These are phyloP conservation scores for Neopestalotiopsis sp. DNA, from an alignment of 2,329 filamentous ascomycete genomes.

Conservation along the genomic window DNA sequence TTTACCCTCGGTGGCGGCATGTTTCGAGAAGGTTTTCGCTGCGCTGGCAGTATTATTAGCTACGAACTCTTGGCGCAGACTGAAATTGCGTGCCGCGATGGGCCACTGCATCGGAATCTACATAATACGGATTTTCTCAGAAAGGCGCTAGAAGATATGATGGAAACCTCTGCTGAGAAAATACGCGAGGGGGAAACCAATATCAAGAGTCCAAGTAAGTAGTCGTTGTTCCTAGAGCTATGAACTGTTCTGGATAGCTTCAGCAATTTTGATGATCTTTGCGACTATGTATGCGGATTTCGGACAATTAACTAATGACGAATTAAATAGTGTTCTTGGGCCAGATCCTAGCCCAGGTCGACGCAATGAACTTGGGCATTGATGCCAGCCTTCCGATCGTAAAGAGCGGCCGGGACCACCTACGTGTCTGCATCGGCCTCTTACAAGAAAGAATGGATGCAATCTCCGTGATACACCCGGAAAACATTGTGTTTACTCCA, in stretches of 20 bases:
- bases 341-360: constrained; percentile 46
- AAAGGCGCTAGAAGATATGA: constrained; percentile 34
- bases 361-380: constrained; percentile 37
- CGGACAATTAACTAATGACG: neutral
- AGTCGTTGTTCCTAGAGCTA: neutral
- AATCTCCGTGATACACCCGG: constrained; percentile 20
- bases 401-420: constrained; percentile 38
- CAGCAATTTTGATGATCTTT: too few relatives aligned
- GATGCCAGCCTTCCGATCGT: constrained; percentile 35
- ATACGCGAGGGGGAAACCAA: constrained; percentile 58
- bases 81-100: constrained; percentile 35
- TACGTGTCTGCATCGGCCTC: constrained; percentile 38
- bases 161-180: constrained; percentile 35
- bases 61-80: constrained; percentile 43
- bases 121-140: constrained; percentile 39
- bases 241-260: too few relatives aligned
- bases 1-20: constrained; percentile 45
- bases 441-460: constrained; percentile 27
- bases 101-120: constrained; percentile 23
- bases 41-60: constrained; percentile 37
- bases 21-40: constrained; percentile 42
- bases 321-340: constrained; percentile 41
- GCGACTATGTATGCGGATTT: too few relatives aligned
- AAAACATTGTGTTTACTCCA: constrained; percentile 27
- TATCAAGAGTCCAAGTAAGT: constrained; percentile 49